Conservation (phyloP, 768 basidiomycete species). For the Phlebiopsis gigantea region DNA sequence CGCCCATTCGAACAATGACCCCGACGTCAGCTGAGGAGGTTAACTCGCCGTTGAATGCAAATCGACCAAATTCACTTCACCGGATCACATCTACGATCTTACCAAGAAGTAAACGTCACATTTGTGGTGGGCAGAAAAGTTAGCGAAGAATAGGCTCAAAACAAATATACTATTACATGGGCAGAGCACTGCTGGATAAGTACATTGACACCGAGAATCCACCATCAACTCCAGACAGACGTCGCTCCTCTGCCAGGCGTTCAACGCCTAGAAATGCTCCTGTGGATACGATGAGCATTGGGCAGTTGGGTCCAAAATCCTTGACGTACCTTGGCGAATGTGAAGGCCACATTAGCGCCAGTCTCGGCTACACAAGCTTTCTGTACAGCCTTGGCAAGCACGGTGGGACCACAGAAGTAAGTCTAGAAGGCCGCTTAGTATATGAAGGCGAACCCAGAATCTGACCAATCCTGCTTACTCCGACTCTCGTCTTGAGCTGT, state of each 20-base stretch:
- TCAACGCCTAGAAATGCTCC: conserved; percentile 55
- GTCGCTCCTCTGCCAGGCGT: not conserved
- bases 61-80: too few relatives aligned
- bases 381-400: conserved; percentile 72
- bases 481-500: conserved; percentile 79
- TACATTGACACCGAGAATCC: not conserved
- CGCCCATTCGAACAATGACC: not conserved
- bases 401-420: conserved; percentile 84
- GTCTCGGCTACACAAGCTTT: conserved; percentile 57
- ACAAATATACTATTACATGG: not conserved
- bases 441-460: conserved; percentile 1
- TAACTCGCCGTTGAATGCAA: too few relatives aligned
- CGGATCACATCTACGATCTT: too few relatives aligned
- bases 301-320: conserved; percentile 6
- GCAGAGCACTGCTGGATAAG: not conserved
- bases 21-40: too few relatives aligned
- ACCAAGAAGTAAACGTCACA: not conserved
- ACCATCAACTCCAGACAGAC: not conserved
- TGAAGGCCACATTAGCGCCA: conserved; percentile 58
- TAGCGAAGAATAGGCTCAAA: not conserved
- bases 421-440: conserved; percentile 41
- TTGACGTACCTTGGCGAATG: conserved; percentile 71
- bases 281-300: conserved; percentile 21
- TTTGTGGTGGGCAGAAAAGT: not conserved
- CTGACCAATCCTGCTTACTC: conserved; percentile 34